Base-by-base conservation (phyloP, 805 yeast species). In the Dipodascus geniculatus region DNA sequence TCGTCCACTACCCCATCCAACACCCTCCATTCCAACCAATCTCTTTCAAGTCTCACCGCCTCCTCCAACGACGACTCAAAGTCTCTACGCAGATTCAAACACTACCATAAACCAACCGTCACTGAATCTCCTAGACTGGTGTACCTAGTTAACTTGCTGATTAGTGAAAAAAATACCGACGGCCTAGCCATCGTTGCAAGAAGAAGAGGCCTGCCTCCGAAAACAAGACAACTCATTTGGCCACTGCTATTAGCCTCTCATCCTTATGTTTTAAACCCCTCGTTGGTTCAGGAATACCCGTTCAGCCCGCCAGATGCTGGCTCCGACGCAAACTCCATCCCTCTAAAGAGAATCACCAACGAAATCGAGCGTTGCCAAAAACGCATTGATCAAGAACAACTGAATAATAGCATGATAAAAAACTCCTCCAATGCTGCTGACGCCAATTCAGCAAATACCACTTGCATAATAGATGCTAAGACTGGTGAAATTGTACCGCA, bases 191-290 rank as follows among this genome's bases (percentile, higher is more conserved):
- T 80, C 58, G 68, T 90, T 3, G 91, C 96, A 3, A 75, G 96
- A 57, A 89, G 83, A 59, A 73, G 81, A 54, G 97, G 98, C 2
- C 73, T 89, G 23, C 97, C 97, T 1, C 91, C 95, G 0, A 76
- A 81, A 54, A 71, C 88, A 53, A 75, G 98, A 56, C 81, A 80
- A 59, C 73, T 76, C 54, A 85, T 87, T 4, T 90, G 97, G 97
- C 96, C 96, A 1, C 69, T 87, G 2, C 67, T 90, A 51, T 68
- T 90, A 54, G 82, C 82, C 59, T 81, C 81, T 61, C 97, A 90
- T 66, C 96, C 97, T 1, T 86, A 82, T 71, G 96, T 87, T 14
- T 68, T 79, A 31, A 74, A 81, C 51, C 96, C 96, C 0, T 84
- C 79, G 60, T 74, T 87, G 38, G 77, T 78, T 57, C 82, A 87